These are phyloP conservation scores for Coprinellus micaceus DNA, from an alignment of 768 basidiomycete species.

Conservation along the genomic window DNA sequence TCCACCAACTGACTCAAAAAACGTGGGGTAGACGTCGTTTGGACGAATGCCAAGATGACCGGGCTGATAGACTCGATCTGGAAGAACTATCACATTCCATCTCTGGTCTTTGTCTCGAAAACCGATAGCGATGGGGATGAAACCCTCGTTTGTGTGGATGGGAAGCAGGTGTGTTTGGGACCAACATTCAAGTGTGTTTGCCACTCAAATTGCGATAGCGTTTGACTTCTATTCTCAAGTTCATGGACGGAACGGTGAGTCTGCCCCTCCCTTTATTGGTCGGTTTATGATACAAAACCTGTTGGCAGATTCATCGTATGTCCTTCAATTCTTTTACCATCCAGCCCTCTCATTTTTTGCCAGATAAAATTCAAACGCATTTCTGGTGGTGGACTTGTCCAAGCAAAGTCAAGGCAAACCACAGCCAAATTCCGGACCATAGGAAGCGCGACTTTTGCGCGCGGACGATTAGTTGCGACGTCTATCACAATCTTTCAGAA, in stretches of 20 bases:
- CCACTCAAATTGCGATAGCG: conserved; percentile 34
- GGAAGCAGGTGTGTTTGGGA: conserved; percentile 79
- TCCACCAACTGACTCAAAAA: neutral
- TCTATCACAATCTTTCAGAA: conserved; percentile 55
- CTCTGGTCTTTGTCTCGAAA: conserved; percentile 68
- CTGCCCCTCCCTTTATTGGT: conserved; percentile 23
- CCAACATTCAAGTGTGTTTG: too few species aligned
- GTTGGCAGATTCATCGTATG: conserved; percentile 52
- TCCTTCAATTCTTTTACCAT: conserved; percentile 5
- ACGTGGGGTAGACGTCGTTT: conserved; percentile 61
- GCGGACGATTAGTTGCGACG: conserved; percentile 66
- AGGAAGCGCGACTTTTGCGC: conserved; percentile 49
- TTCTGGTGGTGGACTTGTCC: conserved; percentile 59
- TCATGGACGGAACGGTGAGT: conserved; percentile 68
- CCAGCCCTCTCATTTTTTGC: neutral
- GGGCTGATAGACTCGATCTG: conserved; percentile 75
- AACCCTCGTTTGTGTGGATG: conserved; percentile 68
- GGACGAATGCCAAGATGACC: conserved; percentile 67
- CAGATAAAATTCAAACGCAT: conserved; percentile 53
- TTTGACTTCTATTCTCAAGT: conserved; percentile 74
- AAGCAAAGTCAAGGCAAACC: conserved; percentile 36
- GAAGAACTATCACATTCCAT: conserved; percentile 75
- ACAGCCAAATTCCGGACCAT: conserved; percentile 48
- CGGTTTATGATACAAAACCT: neutral
- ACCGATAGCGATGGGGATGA: conserved; percentile 49